Evolutionary conservation across 108 stramenopile genomes (phyloP).

Genomic region (Nitzschia sp.): DNA sequence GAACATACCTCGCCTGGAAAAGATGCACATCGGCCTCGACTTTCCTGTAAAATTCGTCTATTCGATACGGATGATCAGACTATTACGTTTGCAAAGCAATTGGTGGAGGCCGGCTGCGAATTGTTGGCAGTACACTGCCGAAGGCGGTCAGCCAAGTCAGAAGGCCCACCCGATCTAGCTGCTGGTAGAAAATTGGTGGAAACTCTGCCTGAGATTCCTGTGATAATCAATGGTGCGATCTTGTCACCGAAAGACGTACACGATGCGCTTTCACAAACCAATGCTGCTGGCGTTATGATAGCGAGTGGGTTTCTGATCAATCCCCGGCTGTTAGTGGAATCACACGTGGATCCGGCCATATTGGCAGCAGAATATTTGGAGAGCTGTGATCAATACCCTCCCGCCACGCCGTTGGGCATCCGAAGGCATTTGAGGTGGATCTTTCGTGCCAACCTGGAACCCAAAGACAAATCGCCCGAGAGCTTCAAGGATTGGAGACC

Average conservation of each 20-base stretch:
- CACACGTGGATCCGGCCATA: constrained; percentile 11
- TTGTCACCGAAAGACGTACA: constrained; percentile 20
- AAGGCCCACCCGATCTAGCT: constrained; percentile 42
- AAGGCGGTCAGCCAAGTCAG: constrained; percentile 38
- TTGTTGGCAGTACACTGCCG: constrained; percentile 57
- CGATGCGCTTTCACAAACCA: constrained; percentile 29
- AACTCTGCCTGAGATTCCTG: constrained; percentile 32
- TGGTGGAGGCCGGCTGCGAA: constrained; percentile 49
- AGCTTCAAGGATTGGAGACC: constrained; percentile 47
- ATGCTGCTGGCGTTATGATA: constrained; percentile 52
- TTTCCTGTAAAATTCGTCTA: constrained; percentile 62
- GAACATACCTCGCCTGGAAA: background rate
- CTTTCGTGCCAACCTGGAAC: constrained; percentile 51
- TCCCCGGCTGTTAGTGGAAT: constrained; percentile 32
- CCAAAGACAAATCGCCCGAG: constrained; percentile 30
- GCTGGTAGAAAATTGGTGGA: constrained; percentile 41
- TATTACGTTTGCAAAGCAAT: constrained; percentile 30
- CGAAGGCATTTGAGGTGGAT: constrained; percentile 67
- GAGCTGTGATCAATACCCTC: constrained; percentile 42
- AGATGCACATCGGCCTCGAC: constrained; percentile 17
- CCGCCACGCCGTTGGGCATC: constrained; percentile 60
- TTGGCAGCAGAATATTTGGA: constrained; percentile 57
- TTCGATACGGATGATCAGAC: constrained; percentile 37
- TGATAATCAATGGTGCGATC: constrained; percentile 49
- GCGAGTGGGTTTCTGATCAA: constrained; percentile 53